Evolutionary conservation across 805 yeast genomes (phyloP).

Genomic region (Cyberlindnera xylosilytica): DNA sequence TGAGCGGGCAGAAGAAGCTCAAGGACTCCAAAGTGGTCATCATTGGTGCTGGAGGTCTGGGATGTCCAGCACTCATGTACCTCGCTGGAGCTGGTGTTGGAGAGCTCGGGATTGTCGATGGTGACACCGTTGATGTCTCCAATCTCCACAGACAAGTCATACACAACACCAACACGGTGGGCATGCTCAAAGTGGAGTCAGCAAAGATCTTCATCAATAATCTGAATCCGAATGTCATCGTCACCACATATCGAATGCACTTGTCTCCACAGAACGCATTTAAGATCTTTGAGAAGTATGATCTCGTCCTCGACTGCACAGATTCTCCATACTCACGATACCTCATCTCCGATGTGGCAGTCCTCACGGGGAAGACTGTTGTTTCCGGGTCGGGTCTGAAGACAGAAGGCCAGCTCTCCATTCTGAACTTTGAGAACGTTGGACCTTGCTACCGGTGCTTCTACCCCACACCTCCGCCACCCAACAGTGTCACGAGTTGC

Average conservation of each 20-base stretch:
- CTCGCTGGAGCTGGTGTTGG: slow-evolving; percentile 89
- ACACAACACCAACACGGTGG: slow-evolving; percentile 66
- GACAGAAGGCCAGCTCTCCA: slow-evolving; percentile 85
- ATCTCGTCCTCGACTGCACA: slow-evolving; percentile 86
- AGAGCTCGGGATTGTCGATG: slow-evolving; percentile 78
- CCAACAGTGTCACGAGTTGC: slow-evolving; percentile 78
- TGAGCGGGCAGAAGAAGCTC: slow-evolving; percentile 54
- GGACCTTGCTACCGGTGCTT: slow-evolving; percentile 97
- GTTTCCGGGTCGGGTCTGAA: slow-evolving; percentile 91
- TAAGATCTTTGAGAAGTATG: slow-evolving; percentile 59
- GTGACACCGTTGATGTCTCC: slow-evolving; percentile 78
- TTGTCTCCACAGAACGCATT: slow-evolving; percentile 58
- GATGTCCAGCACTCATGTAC: slow-evolving; percentile 86
- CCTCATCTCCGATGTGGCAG: slow-evolving; percentile 81
- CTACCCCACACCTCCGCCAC: slow-evolving; percentile 87
- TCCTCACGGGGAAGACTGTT: slow-evolving; percentile 61
- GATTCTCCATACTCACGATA: slow-evolving; percentile 90
- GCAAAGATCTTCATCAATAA: slow-evolving; percentile 53
- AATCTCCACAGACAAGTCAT: slow-evolving; percentile 89
- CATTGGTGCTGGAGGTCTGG: slow-evolving; percentile 96
- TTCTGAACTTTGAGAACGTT: slow-evolving; percentile 57
- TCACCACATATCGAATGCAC: slow-evolving; percentile 49
- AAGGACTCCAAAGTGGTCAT: slow-evolving; percentile 63
- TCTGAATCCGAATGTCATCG: slow-evolving; percentile 67
- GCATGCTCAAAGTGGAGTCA: slow-evolving; percentile 73